Percentiles rank a stretch among this genome's conserved stretches.
phyloP scores from a whole-genome alignment of 1,139 yeast genomes.

The Debaryomyces udenii region DNA sequence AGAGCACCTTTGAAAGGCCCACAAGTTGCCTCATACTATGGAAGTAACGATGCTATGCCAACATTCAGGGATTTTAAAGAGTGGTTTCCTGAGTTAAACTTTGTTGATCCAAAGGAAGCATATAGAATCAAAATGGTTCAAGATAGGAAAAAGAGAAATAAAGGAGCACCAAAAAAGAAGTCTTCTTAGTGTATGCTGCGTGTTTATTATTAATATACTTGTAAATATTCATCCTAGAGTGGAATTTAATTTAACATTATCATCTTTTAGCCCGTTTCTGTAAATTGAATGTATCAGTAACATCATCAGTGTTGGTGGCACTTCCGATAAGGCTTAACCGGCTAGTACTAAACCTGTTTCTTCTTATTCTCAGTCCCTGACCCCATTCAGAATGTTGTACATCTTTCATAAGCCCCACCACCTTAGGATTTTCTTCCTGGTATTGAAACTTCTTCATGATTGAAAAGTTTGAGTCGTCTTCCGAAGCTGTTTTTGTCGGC shows the following conservation, averaged over 20 bases:
- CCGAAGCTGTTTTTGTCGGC: not conserved
- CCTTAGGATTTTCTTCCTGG: conserved; percentile 14
- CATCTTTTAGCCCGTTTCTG: conserved; percentile 21
- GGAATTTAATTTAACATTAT: conserved; percentile 5
- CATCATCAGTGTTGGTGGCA: conserved; percentile 21
- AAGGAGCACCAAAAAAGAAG: conserved; percentile 89
- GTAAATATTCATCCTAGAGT: conserved; percentile 12
- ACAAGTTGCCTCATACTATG: conserved; percentile 71
- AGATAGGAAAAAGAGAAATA: conserved; percentile 81
- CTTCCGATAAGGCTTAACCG: conserved; percentile 11
- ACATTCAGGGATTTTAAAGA: conserved; percentile 62
- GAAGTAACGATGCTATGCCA: conserved; percentile 65
- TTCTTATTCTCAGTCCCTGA: conserved; percentile 9
- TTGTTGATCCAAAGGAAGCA: conserved; percentile 74
- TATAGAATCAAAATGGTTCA: conserved; percentile 67
- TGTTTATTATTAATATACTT: conserved; percentile 6
- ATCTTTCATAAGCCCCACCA: conserved; percentile 14
- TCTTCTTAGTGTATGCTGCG: conserved; percentile 13
- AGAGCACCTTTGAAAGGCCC: conserved; percentile 79
- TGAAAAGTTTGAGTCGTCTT: conserved; percentile 12
- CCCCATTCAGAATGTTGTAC: conserved; percentile 16
- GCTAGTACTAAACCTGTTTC: conserved; percentile 16
- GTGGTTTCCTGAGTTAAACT: conserved; percentile 59
- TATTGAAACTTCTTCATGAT: conserved; percentile 13
- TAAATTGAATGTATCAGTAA: conserved; percentile 35